A percentile compares a stretch with the other conserved stretches of the same genome.
These are phyloP conservation scores for Austropuccinia psidii DNA, from an alignment of 1,284 basidiomycete species.

Conservation along the genomic window DNA sequence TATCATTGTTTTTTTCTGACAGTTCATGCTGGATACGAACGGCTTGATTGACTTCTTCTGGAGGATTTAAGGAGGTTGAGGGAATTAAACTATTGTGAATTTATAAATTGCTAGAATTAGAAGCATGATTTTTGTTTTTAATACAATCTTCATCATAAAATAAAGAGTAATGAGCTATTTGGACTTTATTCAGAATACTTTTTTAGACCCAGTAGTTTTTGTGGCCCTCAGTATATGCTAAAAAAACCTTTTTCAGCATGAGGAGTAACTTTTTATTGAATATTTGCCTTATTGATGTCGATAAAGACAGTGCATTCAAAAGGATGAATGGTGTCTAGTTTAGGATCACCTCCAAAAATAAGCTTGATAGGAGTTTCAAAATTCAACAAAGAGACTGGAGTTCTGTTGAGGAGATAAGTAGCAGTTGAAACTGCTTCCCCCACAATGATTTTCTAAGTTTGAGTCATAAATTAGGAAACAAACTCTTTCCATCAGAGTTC, in stretches of 20 bases:
- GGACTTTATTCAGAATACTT: no score
- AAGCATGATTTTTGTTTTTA: no score
- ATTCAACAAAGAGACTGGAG: neutral
- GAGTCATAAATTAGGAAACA: neutral
- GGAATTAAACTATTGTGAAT: no score
- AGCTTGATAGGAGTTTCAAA: neutral
- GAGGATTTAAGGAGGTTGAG: no score
- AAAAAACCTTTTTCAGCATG: neutral
- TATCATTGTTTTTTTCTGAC: no score
- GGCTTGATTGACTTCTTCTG: no score
- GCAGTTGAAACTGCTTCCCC: neutral
- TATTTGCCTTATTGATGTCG: neutral
- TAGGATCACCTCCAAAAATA: neutral
- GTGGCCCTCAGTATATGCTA: neutral
- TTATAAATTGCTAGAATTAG: no score
- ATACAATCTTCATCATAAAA: no score
- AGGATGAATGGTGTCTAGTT: neutral
- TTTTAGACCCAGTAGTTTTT: no score
- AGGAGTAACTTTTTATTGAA: neutral
- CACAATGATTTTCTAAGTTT: neutral
- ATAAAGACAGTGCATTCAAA: conserved; percentile 5
- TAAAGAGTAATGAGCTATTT: no score
- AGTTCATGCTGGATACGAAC: no score
- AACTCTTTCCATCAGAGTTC: neutral
- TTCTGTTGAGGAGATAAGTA: neutral